Conservation (phyloP, 2,329 filamentous ascomycete genomes). For the Dendryphion nanum region DNA sequence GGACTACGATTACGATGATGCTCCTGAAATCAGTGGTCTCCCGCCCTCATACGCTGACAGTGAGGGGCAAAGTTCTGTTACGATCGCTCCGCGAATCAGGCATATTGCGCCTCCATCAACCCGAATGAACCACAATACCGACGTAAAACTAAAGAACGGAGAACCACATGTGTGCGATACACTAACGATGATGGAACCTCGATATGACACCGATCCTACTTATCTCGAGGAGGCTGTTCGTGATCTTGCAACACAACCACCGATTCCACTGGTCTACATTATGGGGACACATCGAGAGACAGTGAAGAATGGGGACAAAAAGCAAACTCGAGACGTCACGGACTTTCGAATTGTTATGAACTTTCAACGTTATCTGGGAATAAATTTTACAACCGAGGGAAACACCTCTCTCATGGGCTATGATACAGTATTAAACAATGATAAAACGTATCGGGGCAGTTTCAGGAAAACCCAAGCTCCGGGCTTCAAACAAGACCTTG, state of each 20-base stretch:
- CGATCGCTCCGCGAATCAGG: conserved; percentile 12
- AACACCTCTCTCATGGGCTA: conserved; percentile 27
- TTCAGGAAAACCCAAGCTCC: conserved; percentile 55
- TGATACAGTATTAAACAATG: conserved; percentile 54
- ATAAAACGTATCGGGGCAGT: conserved; percentile 65
- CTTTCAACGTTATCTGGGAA: conserved; percentile 27
- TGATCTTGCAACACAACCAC: conserved; percentile 23
- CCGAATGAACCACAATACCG: conserved; percentile 27
- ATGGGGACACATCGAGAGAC: conserved; percentile 39
- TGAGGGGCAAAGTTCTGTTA: conserved; percentile 16
- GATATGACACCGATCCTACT: conserved; percentile 32
- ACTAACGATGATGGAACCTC: conserved; percentile 24
- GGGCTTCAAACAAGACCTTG: conserved; percentile 44
- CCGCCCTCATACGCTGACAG: conserved; percentile 39
- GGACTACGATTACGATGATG: conserved; percentile 38
- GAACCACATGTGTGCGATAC: conserved; percentile 27
- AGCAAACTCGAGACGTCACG: conserved; percentile 32
- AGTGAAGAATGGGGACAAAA: conserved; percentile 32
- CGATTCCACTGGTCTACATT: conserved; percentile 37
- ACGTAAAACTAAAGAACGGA: conserved; percentile 19
- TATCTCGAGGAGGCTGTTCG: conserved; percentile 30
- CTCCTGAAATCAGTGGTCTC: conserved; percentile 27
- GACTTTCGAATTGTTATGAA: conserved; percentile 41
- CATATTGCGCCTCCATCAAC: conserved; percentile 27
- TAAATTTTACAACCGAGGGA: conserved; percentile 12